Conservation (phyloP, 2,329 filamentous ascomycete genomes). For the Claviceps citrina region DNA sequence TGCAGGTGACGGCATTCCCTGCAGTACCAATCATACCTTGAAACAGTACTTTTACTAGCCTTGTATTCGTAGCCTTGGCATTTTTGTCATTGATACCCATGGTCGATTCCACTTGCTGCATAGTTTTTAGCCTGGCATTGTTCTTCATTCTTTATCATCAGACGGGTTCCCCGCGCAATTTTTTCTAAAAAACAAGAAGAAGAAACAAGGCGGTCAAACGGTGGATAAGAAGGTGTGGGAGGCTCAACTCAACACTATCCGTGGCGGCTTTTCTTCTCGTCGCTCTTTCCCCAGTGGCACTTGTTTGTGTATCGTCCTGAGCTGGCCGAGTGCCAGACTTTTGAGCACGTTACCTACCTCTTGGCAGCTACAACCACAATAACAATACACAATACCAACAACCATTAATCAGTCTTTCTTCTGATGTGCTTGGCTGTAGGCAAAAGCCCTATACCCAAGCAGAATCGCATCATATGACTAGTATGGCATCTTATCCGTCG, state of each 20-base stretch:
- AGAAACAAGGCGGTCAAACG: no score
- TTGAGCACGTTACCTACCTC: neutral
- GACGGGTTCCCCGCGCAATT: no score
- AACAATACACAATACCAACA: neutral
- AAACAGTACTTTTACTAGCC: no score
- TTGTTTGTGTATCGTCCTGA: neutral
- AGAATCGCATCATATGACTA: constrained; percentile 3
- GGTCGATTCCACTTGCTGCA: neutral
- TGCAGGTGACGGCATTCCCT: no score
- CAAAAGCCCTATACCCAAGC: neutral
- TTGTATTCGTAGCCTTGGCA: constrained; percentile 2
- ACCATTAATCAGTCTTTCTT: neutral
- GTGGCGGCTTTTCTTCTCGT: neutral
- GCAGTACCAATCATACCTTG: no score
- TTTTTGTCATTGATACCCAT: constrained; percentile 4
- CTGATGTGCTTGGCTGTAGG: neutral
- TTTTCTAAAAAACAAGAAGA: no score
- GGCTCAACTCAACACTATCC: no score
- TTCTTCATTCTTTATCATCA: no score
- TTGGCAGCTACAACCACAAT: neutral
- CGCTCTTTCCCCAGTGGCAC: constrained; percentile 3
- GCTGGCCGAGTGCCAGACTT: neutral
- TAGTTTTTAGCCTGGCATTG: neutral
- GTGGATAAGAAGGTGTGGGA: no score
- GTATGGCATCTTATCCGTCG: constrained; percentile 20